These are phyloP conservation scores for Phanerochaete carnosa DNA, from an alignment of 768 basidiomycete species.

Conservation along the genomic window DNA sequence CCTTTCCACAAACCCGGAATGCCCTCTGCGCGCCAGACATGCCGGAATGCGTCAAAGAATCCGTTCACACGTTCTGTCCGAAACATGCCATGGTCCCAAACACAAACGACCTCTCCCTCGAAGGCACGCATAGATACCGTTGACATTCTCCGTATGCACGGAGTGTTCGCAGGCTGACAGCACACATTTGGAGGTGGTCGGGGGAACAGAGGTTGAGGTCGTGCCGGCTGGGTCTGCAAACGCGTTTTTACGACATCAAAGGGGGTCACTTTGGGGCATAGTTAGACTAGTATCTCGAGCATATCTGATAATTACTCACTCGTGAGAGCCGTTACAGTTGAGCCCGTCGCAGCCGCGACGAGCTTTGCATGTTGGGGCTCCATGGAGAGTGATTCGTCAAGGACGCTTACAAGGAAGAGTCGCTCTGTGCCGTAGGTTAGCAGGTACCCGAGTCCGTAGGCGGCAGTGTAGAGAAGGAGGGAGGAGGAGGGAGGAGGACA, in stretches of 20 bases:
- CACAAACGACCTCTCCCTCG: conserved; percentile 66
- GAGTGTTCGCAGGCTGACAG: conserved; percentile 59
- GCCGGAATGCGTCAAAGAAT: conserved; percentile 79
- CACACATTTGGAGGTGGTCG: conserved; percentile 55
- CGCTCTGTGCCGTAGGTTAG: neutral
- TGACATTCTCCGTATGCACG: conserved; percentile 76
- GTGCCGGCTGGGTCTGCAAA: conserved; percentile 82
- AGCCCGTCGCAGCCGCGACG: conserved; percentile 75
- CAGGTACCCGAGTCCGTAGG: too few relatives aligned
- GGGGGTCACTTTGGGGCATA: conserved; percentile 80
- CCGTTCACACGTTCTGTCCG: conserved; percentile 75
- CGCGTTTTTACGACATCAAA: conserved; percentile 98
- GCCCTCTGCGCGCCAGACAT: conserved; percentile 82
- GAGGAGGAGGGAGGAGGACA: neutral
- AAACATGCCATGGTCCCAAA: conserved; percentile 74
- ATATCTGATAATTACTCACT: conserved; percentile 43
- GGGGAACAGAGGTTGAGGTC: conserved; percentile 42
- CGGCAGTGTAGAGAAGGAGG: neutral
- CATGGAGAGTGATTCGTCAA: conserved; percentile 36
- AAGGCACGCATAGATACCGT: conserved; percentile 52
- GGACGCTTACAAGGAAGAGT: neutral
- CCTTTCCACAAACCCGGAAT: conserved; percentile 92
- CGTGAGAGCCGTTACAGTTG: conserved; percentile 78
- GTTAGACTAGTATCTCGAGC: conserved; percentile 8
- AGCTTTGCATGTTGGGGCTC: conserved; percentile 77